phyloP scores from a whole-genome alignment of 2,329 filamentous ascomycete species.

The Aspergillus costaricaensis region DNA sequence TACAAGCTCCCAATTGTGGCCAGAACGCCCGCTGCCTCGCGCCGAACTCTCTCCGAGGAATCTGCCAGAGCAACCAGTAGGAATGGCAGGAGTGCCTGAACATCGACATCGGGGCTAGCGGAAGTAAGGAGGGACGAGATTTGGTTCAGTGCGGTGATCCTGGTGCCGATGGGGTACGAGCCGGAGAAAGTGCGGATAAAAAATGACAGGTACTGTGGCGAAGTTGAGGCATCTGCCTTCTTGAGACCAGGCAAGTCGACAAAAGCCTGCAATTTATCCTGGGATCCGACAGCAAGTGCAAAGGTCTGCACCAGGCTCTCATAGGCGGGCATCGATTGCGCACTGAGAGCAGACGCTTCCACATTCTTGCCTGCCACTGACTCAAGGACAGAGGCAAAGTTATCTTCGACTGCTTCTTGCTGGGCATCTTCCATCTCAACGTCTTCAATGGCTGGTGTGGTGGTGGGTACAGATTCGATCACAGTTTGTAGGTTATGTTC shows the following conservation, averaged over 20 bases:
- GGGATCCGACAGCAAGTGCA: conserved; percentile 33
- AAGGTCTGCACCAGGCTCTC: conserved; percentile 43
- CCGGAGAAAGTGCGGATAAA: conserved; percentile 75
- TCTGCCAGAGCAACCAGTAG: conserved; percentile 73
- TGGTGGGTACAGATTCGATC: conserved; percentile 60
- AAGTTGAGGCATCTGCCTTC: conserved; percentile 52
- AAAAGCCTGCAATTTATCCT: conserved; percentile 37
- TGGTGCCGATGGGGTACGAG: conserved; percentile 67
- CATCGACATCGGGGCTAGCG: conserved; percentile 57
- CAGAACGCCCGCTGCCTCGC: conserved; percentile 70
- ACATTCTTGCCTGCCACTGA: conserved; percentile 33
- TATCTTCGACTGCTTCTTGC: conserved; percentile 29
- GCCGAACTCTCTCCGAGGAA: conserved; percentile 72
- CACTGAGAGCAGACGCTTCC: conserved; percentile 41
- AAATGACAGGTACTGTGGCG: conserved; percentile 72
- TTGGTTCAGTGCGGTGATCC: conserved; percentile 68
- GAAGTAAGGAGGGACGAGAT: conserved; percentile 59
- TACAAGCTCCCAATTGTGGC: conserved; percentile 58
- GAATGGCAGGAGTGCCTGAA: conserved; percentile 84
- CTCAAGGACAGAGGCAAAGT: conserved; percentile 37
- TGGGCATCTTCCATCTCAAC: conserved; percentile 52
- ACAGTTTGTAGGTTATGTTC: conserved; percentile 74
- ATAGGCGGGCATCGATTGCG: conserved; percentile 37
- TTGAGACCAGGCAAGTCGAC: conserved; percentile 40
- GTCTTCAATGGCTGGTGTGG: conserved; percentile 51